These are phyloP conservation scores for Falciphora oryzae DNA, from an alignment of 2,329 filamentous ascomycete species.

Conservation along the genomic window DNA sequence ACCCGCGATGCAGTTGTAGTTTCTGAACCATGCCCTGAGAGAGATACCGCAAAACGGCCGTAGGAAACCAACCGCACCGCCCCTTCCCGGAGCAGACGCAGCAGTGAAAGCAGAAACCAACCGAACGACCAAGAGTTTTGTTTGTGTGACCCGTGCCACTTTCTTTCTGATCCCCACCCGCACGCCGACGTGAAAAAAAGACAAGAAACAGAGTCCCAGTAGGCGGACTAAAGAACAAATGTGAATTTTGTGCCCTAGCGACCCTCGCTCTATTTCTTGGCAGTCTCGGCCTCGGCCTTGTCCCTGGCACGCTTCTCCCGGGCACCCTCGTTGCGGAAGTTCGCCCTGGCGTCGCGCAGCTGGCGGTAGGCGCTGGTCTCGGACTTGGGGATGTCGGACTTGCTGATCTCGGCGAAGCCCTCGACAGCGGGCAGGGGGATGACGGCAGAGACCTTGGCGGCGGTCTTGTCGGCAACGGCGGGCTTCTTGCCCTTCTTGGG, in stretches of 20 bases:
- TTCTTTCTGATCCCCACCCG: conserved; percentile 5
- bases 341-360: conserved; percentile 78
- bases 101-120: conserved; percentile 17
- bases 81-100: conserved; percentile 15
- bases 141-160: conserved; percentile 9
- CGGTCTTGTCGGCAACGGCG: conserved; percentile 80
- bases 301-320: conserved; percentile 92
- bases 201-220: conserved; percentile 6
- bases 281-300: conserved; percentile 74
- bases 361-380: conserved; percentile 84
- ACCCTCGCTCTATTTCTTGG: conserved; percentile 67
- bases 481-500: conserved; percentile 93
- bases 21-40: conserved; percentile 19
- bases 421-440: conserved; percentile 47
- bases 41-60: conserved; percentile 9
- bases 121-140: conserved; percentile 18
- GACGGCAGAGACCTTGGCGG: conserved; percentile 48
- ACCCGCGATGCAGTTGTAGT: conserved; percentile 17
- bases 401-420: conserved; percentile 69
- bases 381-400: conserved; percentile 70
- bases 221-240: conserved; percentile 6
- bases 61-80: conserved; percentile 10
- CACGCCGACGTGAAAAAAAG: conserved; percentile 9
- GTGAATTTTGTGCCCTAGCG: conserved; percentile 5
- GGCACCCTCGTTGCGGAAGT: conserved; percentile 73